Evolutionary conservation across 2,329 filamentous ascomycete species (phyloP).

Genomic region (Harringtonia lauricola): DNA sequence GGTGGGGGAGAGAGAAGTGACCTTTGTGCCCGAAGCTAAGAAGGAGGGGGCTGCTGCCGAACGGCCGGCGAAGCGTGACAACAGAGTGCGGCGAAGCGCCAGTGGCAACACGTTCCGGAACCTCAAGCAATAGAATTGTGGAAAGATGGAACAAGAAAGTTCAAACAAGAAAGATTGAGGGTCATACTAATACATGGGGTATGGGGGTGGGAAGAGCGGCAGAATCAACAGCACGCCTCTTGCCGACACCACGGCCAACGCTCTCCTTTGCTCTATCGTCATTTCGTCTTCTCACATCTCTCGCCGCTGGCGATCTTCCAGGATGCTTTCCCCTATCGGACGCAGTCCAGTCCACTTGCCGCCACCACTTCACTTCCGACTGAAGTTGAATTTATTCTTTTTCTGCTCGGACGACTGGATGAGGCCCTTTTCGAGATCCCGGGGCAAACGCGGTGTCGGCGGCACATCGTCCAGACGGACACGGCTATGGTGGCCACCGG

Average conservation of each 20-base stretch:
- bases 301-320: too few species aligned
- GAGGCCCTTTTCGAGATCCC: constrained; percentile 50
- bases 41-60: constrained; percentile 30
- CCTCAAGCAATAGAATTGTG: constrained; percentile 29
- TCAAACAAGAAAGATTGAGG: too few species aligned
- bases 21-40: constrained; percentile 55
- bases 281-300: too few species aligned
- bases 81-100: constrained; percentile 51
- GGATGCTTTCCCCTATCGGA: too few species aligned
- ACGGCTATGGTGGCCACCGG: constrained; percentile 26
- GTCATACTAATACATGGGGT: too few species aligned
- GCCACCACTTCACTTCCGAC: too few species aligned
- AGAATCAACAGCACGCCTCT: too few species aligned
- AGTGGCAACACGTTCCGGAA: constrained; percentile 65
- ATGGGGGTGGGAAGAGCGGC: too few species aligned
- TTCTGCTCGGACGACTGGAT: background rate
- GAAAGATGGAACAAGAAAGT: too few species aligned
- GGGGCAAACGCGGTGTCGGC: constrained; percentile 43
- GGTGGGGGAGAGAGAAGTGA: constrained; percentile 55
- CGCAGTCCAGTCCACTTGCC: too few species aligned
- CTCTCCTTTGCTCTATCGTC: too few species aligned
- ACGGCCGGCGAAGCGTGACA: constrained; percentile 19
- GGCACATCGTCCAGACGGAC: constrained; percentile 44
- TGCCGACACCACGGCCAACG: too few species aligned
- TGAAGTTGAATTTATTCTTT: constrained; percentile 15